phyloP scores from a whole-genome alignment of 2,329 filamentous ascomycete species.

The Saccharata proteae region DNA sequence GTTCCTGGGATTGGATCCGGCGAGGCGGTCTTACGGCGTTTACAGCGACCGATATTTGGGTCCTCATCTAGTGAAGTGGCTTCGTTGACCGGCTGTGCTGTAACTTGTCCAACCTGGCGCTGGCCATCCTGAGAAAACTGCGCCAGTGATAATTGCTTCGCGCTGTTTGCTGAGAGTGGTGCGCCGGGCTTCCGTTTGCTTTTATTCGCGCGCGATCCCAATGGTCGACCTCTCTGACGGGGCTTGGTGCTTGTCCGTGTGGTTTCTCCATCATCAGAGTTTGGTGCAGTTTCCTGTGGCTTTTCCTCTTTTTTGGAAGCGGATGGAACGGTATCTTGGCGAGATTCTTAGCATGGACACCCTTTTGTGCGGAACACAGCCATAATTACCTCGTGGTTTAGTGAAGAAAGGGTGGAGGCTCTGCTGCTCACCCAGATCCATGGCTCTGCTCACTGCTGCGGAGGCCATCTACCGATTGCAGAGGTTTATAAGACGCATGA shows the following conservation, averaged over 20 bases:
- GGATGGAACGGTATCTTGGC: too few species aligned
- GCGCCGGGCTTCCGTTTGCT: constrained; percentile 4
- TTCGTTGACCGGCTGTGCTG: constrained; percentile 1
- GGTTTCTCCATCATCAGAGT: constrained; percentile 9
- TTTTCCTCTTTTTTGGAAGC: too few species aligned
- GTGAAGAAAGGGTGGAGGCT: constrained; percentile 28
- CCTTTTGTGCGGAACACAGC: too few species aligned
- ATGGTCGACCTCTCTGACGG: not conserved
- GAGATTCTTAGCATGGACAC: too few species aligned
- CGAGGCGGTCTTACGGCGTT: constrained; percentile 26
- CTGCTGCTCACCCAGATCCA: constrained; percentile 24
- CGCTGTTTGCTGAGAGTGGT: not conserved
- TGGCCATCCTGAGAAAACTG: constrained; percentile 7
- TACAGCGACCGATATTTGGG: constrained; percentile 19
- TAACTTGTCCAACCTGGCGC: constrained; percentile 17
- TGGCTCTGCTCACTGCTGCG: constrained; percentile 22
- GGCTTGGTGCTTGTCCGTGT: too few species aligned
- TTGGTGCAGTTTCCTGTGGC: too few species aligned
- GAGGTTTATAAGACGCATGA: constrained; percentile 4
- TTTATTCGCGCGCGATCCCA: not conserved
- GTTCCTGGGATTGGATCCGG: constrained; percentile 9
- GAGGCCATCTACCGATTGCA: constrained; percentile 25
- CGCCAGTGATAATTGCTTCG: constrained; percentile 6
- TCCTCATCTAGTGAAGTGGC: constrained; percentile 17
- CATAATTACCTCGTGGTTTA: constrained; percentile 14